phyloP scores from a whole-genome alignment of 2,329 filamentous ascomycete species.

The Immersiporthe knoxdaviesiana region DNA sequence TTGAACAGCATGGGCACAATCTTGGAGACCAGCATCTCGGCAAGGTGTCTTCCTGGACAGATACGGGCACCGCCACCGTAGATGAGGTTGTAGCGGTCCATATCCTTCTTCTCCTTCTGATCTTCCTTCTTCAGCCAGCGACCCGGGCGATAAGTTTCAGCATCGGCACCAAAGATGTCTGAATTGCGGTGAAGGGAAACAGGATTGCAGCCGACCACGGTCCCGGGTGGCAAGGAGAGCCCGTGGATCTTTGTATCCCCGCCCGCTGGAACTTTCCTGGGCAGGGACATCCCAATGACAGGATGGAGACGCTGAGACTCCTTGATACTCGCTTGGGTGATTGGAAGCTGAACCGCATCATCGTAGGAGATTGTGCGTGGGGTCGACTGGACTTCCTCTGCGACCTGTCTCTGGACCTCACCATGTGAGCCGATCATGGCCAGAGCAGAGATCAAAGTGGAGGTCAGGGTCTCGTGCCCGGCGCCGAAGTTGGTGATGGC shows the following conservation, averaged over 20 bases:
- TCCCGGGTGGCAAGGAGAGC: constrained; percentile 46
- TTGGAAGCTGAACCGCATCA: constrained; percentile 35
- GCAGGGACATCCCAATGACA: constrained; percentile 55
- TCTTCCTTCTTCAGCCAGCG: constrained; percentile 49
- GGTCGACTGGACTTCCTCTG: constrained; percentile 35
- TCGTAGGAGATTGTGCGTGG: constrained; percentile 34
- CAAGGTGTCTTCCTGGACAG: constrained; percentile 55
- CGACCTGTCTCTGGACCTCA: constrained; percentile 39
- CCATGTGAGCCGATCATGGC: constrained; percentile 49
- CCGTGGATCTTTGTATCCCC: constrained; percentile 45
- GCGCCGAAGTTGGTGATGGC: constrained; percentile 60
- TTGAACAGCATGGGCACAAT: constrained; percentile 45
- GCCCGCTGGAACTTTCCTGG: constrained; percentile 47
- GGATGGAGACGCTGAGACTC: constrained; percentile 56
- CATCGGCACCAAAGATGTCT: constrained; percentile 52
- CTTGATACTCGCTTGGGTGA: constrained; percentile 51
- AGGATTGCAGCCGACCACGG: constrained; percentile 55
- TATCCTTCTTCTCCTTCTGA: constrained; percentile 40
- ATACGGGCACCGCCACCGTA: constrained; percentile 57
- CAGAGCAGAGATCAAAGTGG: constrained; percentile 53
- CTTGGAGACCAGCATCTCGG: constrained; percentile 54
- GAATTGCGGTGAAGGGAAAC: constrained; percentile 53
- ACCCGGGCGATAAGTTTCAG: constrained; percentile 48
- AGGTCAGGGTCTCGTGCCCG: constrained; percentile 58
- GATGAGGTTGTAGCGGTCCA: constrained; percentile 53